Conservation (phyloP, 192 early-diverging fungal genomes). For the Backusella australiensis region DNA sequence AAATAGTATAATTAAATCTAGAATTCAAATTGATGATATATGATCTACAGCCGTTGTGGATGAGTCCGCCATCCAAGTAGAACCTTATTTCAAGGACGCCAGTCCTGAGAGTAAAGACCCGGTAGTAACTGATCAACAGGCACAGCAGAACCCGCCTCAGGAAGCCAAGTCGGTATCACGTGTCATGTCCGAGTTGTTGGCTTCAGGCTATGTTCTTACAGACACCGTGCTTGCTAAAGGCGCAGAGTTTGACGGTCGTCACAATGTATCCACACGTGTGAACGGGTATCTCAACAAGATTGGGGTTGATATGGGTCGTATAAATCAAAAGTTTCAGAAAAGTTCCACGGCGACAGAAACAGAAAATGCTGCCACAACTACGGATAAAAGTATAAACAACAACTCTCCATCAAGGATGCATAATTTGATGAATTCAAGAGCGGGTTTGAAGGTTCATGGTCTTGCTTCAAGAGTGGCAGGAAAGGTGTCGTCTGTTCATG, state of each 20-base stretch:
- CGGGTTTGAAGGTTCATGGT: slow-evolving; percentile 41
- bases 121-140: neutral
- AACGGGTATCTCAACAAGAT: slow-evolving; percentile 24
- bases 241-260: slow-evolving; percentile 58
- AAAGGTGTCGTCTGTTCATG: slow-evolving; percentile 46
- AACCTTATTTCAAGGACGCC: slow-evolving; percentile 35
- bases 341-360: slow-evolving; percentile 30
- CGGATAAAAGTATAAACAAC: slow-evolving; percentile 34
- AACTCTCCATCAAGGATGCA: slow-evolving; percentile 35
- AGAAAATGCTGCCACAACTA: slow-evolving; percentile 39
- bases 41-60: slow-evolving; percentile 44
- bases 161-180: slow-evolving; percentile 41
- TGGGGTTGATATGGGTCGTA: slow-evolving; percentile 7
- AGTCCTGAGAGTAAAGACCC: neutral
- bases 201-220: slow-evolving; percentile 58
- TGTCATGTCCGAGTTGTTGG: slow-evolving; percentile 61
- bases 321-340: slow-evolving; percentile 47
- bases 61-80: slow-evolving; percentile 51
- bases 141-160: neutral
- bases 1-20: neutral
- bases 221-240: slow-evolving; percentile 59
- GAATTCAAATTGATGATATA: neutral
- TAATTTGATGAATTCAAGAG: slow-evolving; percentile 42
- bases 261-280: slow-evolving; percentile 35
- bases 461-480: slow-evolving; percentile 38